phyloP scores from a whole-genome alignment of 352 stramenopile species.

The Phytophthora niederhauseri region DNA sequence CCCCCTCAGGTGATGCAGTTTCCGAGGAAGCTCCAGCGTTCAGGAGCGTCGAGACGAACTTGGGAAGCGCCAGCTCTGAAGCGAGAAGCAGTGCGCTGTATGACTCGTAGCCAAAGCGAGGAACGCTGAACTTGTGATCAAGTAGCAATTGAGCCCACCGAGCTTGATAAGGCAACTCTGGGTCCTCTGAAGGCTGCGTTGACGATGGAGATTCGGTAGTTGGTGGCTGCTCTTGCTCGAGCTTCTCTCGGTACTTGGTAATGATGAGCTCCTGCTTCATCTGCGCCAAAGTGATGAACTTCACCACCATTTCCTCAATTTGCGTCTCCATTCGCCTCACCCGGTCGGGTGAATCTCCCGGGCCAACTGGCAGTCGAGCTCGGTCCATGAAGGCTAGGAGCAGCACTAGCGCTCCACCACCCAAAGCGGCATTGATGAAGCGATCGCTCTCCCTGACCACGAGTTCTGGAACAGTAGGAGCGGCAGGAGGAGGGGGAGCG shows the following conservation, averaged over 20 bases:
- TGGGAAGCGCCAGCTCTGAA: conserved; percentile 44
- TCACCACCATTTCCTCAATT: conserved; percentile 34
- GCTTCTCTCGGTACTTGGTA: conserved; percentile 16
- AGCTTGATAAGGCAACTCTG: conserved; percentile 32
- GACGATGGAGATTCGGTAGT: not conserved
- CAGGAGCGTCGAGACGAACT: conserved; percentile 45
- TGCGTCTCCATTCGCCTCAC: conserved; percentile 20
- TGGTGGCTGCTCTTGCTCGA: conserved; percentile 7
- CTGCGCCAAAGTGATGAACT: conserved; percentile 40
- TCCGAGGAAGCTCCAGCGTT: conserved; percentile 45
- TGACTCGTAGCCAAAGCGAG: conserved; percentile 53
- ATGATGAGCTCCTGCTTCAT: conserved; percentile 24
- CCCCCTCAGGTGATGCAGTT: conserved; percentile 33
- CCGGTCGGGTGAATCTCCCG: conserved; percentile 5
- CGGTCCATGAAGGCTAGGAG: conserved; percentile 52
- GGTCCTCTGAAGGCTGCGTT: not conserved
- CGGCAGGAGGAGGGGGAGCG: not conserved
- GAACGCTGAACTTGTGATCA: conserved; percentile 42
- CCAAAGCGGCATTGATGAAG: conserved; percentile 50
- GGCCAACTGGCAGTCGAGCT: conserved; percentile 24
- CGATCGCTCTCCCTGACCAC: conserved; percentile 37
- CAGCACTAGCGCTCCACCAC: conserved; percentile 43
- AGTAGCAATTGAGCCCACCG: conserved; percentile 58
- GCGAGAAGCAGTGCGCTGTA: conserved; percentile 65
- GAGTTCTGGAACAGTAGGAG: conserved; percentile 22